Base-by-base conservation (phyloP, 495 filamentous ascomycete species). In the Penicillium ucsense region DNA sequence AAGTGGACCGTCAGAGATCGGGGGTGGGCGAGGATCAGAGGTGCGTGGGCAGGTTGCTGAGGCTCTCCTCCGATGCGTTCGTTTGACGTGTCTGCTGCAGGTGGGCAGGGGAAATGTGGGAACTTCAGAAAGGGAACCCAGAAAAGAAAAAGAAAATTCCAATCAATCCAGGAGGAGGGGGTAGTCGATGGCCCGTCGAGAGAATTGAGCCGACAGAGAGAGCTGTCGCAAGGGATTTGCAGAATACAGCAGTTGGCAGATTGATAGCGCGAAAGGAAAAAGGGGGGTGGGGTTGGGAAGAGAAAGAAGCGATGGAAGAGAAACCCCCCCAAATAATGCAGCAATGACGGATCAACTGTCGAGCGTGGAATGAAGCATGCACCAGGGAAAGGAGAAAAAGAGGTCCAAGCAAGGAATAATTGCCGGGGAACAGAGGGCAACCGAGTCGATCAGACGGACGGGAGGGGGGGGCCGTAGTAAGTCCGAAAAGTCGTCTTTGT, bases 21-120 rank as follows among this genome's bases (percentile, higher is more conserved):
- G 20, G 20, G 20, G 20, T 20, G 20, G 20, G 20, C 20, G 20
- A 20, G 20, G 20, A 20, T 20, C 20, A 20, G 20, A 20, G 20
- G 20, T 20, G 20, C n/a, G 41, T 33, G 30, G 27, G 27, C n/a
- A 44, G 41, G 28, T 12, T 44, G 10, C 8, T 35, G 3, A 10
- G 5, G 6, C 32, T 44, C 31, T 44, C n/a, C 11, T 8, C 20
- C n/a, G 30, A 6, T n/a, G 46, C 42, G 9, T 43, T 43, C 11
- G 45, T 12, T 53, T 46, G 59, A 62, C 42, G 56, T 57, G 59
- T 62, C 59, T 39, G 54, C 50, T 56, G 47, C 51, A 58, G 43
- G 47, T 35, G 31, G 38, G 40, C 12, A 29, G 38, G 41, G 33
- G 33, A 53, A 43, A 53, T 32, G 41, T 34, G 41, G 41, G 10